A percentile compares a stretch with the other conserved stretches of the same genome.
phyloP scores from a whole-genome alignment of 2,329 filamentous ascomycete species.

The Neopestalotiopsis clavispora region DNA sequence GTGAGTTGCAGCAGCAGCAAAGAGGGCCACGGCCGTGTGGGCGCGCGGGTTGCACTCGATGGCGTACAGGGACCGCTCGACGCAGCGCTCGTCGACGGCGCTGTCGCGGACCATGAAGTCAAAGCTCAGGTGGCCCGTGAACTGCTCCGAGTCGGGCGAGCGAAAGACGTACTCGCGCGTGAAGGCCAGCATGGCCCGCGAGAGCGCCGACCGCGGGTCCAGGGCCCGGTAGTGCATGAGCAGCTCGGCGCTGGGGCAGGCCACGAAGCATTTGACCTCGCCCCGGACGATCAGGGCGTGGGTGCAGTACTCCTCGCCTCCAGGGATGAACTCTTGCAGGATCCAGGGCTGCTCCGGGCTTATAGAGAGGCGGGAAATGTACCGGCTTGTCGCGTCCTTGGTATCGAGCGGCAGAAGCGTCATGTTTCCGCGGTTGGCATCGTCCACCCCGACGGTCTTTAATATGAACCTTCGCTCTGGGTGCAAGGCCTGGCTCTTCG shows the following conservation, averaged over 20 bases:
- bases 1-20: constrained; percentile 36
- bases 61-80: constrained; percentile 57
- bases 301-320: constrained; percentile 71
- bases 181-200: constrained; percentile 66
- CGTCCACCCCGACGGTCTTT: constrained; percentile 68
- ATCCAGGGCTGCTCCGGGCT: constrained; percentile 63
- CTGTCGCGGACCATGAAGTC: constrained; percentile 67
- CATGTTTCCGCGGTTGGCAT: constrained; percentile 64
- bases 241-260: constrained; percentile 66
- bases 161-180: constrained; percentile 60
- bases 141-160: constrained; percentile 43
- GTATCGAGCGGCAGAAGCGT: constrained; percentile 65
- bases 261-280: constrained; percentile 67
- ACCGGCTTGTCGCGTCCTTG: constrained; percentile 54
- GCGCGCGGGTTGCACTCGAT: constrained; percentile 76
- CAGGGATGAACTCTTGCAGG: constrained; percentile 68
- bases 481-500: constrained; percentile 28
- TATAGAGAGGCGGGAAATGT: constrained; percentile 60
- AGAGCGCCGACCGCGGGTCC: constrained; percentile 56
- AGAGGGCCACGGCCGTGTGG: constrained; percentile 70
- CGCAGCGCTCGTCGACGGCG: constrained; percentile 27
- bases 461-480: constrained; percentile 61
- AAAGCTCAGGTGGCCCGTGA: constrained; percentile 76
- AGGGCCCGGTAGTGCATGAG: constrained; percentile 71
- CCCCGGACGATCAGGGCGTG: constrained; percentile 72